Evolutionary conservation across 1,284 basidiomycete species (phyloP), one percentile per base, ranked within the genome.

Genomic region (Heterobasidion irregulare): DNA sequence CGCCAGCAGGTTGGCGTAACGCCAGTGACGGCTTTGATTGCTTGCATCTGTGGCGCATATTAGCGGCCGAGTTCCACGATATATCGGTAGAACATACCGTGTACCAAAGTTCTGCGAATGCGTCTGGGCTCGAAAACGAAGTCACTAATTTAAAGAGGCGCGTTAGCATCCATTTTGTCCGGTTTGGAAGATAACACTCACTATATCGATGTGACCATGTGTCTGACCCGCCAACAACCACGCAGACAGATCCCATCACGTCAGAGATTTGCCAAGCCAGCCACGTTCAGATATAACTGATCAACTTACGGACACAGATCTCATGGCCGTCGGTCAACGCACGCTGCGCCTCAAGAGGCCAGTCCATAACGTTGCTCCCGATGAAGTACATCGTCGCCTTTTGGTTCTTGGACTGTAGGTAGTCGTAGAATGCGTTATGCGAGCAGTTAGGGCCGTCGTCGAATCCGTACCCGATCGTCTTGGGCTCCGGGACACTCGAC

Each of bases 71-170:
- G 16, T 43, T 8, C 19, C n/a, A n/a, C 33, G 12, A 41, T 12
- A 41, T 44, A 35, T 10, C 32, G 3, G 34, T 16, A 18, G 8
- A 5, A 68, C 77, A 48, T 57, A 78, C 78, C 2, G 57, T 85
- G 74, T 91, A 93, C 55, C 84, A 89, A 36, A 94, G 76, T 66
- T 92, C 89, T 10, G 89, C 89, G 50, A 92, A 88, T 32, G 86
- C 87, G 63, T 89, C 72, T 62, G 83, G 74, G 66, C 86, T 92
- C 47, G 79, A 72, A 49, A 91, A 75, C 8, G 84, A 77, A 9
- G 91, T 93, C 70, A 88, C 78, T 80, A 53, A 32, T 46, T 26
- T 0, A 26, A 2, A 5, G 5, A 26, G 26, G 26, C 5, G 26
- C 26, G 2, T 26, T 26, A 26, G 5, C 26, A 26, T 26, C 26